Base-by-base conservation (phyloP, 306 rosid species). In the Quercus glauca region DNA sequence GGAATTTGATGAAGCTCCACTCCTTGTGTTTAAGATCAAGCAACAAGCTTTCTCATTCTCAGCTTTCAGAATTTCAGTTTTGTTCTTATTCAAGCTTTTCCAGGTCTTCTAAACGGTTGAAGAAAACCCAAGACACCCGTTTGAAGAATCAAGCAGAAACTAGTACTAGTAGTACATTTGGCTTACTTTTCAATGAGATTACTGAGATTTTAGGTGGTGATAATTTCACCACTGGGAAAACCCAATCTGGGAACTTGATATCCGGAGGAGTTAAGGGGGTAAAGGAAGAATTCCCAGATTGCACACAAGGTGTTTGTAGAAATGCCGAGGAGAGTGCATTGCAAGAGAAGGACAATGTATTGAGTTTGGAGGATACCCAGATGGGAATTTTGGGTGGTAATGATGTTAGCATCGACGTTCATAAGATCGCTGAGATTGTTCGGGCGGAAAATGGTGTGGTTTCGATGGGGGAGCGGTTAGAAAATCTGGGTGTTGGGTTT, bases 401-500 rank as follows among this genome's bases (percentile, higher is more conserved):
- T 68, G 96, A 91, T 71, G 78, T 92, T 69, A 86, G 92, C 55
- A 73, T 83, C 1, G 72, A 85, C 6, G 97, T 91, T 51, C 83
- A 89, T 85, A 89, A 86, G 80, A 82, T 91, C 73, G 75, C 86
- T 0, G 73, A 51, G 29, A 84, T 83, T 70, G 73, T 92, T 81
- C 88, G 92, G 73, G 84, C 20, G 0, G 92, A 71, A 68, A 81
- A 75, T 41, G 79, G 81, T 64, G 79, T 45, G 75, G 78, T 45
- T 84, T 78, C 89, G 5, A 58, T 92, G 88, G 98, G 87, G 83
- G 94, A 89, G 79, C 69, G 71, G 79, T 85, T 95, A 37, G 94
- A 78, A 29, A 86, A 78, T 45, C 71, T 78, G 81, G 76, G 78
- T 78, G 82, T 80, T 76, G 73, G 31, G 79, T 79, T 90, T 52